Conservation (phyloP, 2,329 filamentous ascomycete genomes). For the Cyphellophora europaea region DNA sequence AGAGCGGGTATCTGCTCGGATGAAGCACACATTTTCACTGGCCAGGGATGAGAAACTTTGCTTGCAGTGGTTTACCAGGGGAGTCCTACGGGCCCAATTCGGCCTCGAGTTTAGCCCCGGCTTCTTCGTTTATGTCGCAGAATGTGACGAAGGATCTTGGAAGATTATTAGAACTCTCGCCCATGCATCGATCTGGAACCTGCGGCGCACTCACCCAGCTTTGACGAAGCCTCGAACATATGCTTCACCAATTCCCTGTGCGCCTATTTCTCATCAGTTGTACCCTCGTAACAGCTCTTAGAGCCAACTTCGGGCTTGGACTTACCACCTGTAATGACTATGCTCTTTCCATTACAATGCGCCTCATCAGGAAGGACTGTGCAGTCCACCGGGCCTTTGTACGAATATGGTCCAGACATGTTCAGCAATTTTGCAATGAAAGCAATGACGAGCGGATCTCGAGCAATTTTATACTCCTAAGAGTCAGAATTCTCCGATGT, state of each 20-base stretch:
- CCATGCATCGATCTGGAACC: too few species aligned
- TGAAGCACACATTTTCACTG: constrained; percentile 18
- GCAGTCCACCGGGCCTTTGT: too few species aligned
- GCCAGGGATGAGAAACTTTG: constrained; percentile 21
- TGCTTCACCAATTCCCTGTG: constrained; percentile 29
- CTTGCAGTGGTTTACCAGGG: not conserved
- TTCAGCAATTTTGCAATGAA: too few species aligned
- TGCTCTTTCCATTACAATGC: constrained; percentile 24
- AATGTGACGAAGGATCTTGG: constrained; percentile 31
- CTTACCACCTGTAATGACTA: constrained; percentile 18
- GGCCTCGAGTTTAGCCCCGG: not conserved
- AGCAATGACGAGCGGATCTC: too few species aligned
- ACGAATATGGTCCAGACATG: too few species aligned
- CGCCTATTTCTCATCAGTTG: constrained; percentile 5
- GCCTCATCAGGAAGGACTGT: too few species aligned
- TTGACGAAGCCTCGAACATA: constrained; percentile 27
- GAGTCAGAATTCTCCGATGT: too few species aligned
- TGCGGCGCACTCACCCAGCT: constrained; percentile 20
- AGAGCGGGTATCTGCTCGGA: constrained; percentile 32
- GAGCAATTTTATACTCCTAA: too few species aligned
- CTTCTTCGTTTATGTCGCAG: constrained; percentile 17
- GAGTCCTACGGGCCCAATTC: not conserved
- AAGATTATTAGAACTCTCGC: too few species aligned
- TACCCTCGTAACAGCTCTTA: not conserved
- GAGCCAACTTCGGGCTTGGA: constrained; percentile 2